Conservation (phyloP, 768 basidiomycete species). For the Phaffia tasmanica region DNA sequence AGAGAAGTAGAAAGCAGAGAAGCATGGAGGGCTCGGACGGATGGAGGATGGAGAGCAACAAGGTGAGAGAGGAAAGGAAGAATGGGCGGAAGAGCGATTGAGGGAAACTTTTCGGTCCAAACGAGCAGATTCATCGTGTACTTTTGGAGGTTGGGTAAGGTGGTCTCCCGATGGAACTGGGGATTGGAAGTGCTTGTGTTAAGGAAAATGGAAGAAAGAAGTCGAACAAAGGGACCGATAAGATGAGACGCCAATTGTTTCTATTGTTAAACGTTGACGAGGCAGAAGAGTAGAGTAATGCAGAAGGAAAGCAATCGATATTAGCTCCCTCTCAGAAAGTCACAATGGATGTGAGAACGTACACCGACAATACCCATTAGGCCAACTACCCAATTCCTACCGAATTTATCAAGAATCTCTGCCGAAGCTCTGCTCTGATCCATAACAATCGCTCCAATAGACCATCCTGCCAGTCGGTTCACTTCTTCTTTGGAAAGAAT, state of each 20-base stretch:
- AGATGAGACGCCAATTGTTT: constrained; percentile 39
- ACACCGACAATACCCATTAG: constrained; percentile 20
- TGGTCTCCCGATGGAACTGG: constrained; percentile 73
- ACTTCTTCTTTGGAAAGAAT: constrained; percentile 20
- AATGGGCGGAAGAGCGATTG: constrained; percentile 41
- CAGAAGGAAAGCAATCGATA: constrained; percentile 39
- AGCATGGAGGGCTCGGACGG: constrained; percentile 50
- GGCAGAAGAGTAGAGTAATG: constrained; percentile 31
- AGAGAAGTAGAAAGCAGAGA: constrained; percentile 49
- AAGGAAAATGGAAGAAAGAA: constrained; percentile 53
- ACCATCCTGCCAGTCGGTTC: constrained; percentile 21
- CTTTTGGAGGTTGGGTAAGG: constrained; percentile 60
- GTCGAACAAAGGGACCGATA: constrained; percentile 42
- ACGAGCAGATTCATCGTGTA: constrained; percentile 51
- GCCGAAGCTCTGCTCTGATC: constrained; percentile 10
- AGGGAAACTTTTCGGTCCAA: constrained; percentile 46
- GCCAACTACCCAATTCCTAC: constrained; percentile 14
- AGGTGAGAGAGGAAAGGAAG: constrained; percentile 48
- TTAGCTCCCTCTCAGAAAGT: constrained; percentile 57
- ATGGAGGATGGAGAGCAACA: constrained; percentile 55
- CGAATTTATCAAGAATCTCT: constrained; percentile 10
- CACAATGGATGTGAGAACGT: constrained; percentile 35
- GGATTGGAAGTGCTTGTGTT: constrained; percentile 47
- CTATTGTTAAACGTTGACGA: constrained; percentile 37
- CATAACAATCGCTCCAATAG: constrained; percentile 5